phyloP scores from a whole-genome alignment of 768 basidiomycete genomes.

The Termitomyces sp. region DNA sequence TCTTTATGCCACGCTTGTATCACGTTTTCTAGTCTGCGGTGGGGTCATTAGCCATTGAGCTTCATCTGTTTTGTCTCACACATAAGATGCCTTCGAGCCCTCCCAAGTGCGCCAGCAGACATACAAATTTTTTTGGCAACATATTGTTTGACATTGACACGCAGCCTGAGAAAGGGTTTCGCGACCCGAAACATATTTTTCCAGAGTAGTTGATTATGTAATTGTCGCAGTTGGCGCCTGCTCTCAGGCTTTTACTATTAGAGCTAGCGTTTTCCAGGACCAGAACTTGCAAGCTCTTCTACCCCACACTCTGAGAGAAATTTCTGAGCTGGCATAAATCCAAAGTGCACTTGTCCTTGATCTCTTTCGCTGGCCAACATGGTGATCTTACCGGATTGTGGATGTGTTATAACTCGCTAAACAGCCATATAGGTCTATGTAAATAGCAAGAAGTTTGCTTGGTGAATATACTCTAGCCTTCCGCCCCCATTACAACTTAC shows the following conservation, averaged over 20 bases:
- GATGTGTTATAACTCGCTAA: not conserved
- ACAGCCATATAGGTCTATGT: conserved; percentile 51
- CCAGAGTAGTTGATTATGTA: not conserved
- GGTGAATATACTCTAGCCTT: conserved; percentile 35
- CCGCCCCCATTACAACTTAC: conserved; percentile 4
- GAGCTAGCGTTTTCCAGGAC: not conserved
- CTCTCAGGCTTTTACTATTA: not conserved
- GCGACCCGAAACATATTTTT: too few relatives aligned
- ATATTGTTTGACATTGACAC: too few relatives aligned
- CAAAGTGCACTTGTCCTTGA: not conserved
- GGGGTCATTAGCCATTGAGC: not conserved
- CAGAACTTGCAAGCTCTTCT: not conserved
- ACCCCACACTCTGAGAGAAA: not conserved
- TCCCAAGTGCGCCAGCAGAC: not conserved
- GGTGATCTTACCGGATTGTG: conserved; percentile 3
- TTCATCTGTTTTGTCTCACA: too few relatives aligned
- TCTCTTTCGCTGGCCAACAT: not conserved
- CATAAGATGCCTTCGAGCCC: not conserved
- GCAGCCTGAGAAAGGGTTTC: not conserved
- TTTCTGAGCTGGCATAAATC: not conserved
- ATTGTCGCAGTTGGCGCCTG: not conserved
- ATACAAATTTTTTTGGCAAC: not conserved
- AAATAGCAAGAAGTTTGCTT: conserved; percentile 72
- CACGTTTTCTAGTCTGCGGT: too few relatives aligned
- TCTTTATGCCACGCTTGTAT: not conserved